Base-by-base conservation (phyloP, 2,329 filamentous ascomycete species). In the Pyrenochaeta sp. region DNA sequence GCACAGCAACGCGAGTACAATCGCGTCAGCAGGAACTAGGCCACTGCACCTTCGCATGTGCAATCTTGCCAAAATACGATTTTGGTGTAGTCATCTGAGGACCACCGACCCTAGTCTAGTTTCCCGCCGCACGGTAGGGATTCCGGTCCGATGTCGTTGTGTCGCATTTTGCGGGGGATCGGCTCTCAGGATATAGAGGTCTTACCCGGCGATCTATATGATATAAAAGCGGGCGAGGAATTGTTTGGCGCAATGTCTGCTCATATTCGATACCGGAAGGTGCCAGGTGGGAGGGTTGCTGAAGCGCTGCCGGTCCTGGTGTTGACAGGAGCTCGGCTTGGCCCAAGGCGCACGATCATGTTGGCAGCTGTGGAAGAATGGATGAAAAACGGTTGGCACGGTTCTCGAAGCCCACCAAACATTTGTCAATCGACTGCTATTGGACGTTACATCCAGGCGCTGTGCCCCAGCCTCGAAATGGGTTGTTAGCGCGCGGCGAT, bases 121-220 rank as follows among this genome's bases (percentile, higher is more conserved):
- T 60, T 51, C 40, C 54, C 43, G 48, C 51, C 39, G 42, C 47
- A 31, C 27, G 23, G 46, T 52, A 50, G 43, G 54, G 40, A 54
- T 58, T 58, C 52, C 57, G 62, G 56, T 56, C 58, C 60, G 58
- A 50, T 33, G 20, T 61, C 50, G 49, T 63, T 49, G 44, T 58
- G 61, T 52, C 20, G 41, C 36, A 48, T 49, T 56, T 58, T 69
- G 65, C 64, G 60, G 66, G 66, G 66, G 60, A 72, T 64, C 66
- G 63, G 49, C 63, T 68, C 49, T 58, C 33, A 44, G 43, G 18
- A 50, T 50, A 12, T 29, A 18, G 39, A 36, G 32, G 17, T 31
- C 23, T 17, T 21, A 30, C 29, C 31, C n/a, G 11, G 11, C 29
- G 32, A 45, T 27, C 20, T 7, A n/a, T 4, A 7, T 20, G 17